Evolutionary conservation across 2,329 filamentous ascomycete genomes (phyloP), one percentile per base, ranked within the genome.

Genomic region (Phoma sp.): DNA sequence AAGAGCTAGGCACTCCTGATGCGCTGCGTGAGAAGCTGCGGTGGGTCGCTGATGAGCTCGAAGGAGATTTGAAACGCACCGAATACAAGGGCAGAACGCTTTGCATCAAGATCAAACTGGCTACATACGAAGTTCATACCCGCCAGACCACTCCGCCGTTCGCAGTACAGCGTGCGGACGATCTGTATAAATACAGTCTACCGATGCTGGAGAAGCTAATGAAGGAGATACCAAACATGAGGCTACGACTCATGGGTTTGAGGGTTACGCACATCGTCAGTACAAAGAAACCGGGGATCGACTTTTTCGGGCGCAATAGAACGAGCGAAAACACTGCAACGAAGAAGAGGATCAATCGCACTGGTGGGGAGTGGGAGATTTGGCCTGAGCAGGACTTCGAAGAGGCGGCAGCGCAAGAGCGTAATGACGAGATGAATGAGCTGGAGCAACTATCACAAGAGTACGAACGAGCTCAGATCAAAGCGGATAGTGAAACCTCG

Each of bases 121-220:
- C 97, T 72, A 96, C 92, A 0, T 99, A 93, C 66, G 93, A 98
- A 73, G 90, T 97, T 17, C 83, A 91, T 45, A 96, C 93, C 0
- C 83, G 95, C 26, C 95, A 99, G 71, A 84, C 85, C 5, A 85
- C 90, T 3, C 83, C 88, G 2, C 88, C 91, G 0, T 89, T 87
- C 60, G 87, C 92, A 0, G 82, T 97, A 1, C 83, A 77, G 42
- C 78, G 83, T 5, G 89, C 92, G 0, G 88, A 93, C 33, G 95
- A 99, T 65, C 77, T 99, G 4, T 98, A 93, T 76, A 87, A 84
- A 47, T 90, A 87, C 66, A 82, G 91, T 0, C 73, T 96, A 1
- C 93, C 92, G 0, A 95, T 99, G 80, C 78, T 99, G 4, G 77
- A 82, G 1, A 97, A 92, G 70, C 77, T 98, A 7, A 88, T 96